Percentiles rank a stretch among this genome's conserved stretches.
These are phyloP conservation scores for Musa schizocarpa DNA, from an alignment of 176 grass and related monocot genomes.

Conservation along the genomic window DNA sequence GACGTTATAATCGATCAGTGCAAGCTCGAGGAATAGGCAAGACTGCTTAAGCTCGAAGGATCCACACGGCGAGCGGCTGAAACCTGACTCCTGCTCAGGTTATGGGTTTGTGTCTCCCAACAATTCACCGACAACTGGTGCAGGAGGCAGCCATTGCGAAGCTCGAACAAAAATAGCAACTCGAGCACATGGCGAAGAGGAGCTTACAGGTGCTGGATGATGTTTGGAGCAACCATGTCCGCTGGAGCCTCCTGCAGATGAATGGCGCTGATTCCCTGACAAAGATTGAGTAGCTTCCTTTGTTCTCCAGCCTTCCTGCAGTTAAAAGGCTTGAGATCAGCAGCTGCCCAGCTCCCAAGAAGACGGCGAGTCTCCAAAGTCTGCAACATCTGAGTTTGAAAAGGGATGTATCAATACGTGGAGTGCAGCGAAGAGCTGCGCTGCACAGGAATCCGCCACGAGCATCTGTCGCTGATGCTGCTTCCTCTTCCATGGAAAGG, in stretches of 20 bases:
- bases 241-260: constrained; percentile 25
- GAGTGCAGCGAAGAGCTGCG: background rate
- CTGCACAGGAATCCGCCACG: too few species aligned
- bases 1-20: constrained; percentile 29
- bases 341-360: constrained; percentile 36
- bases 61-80: constrained; percentile 23
- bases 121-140: constrained; percentile 6
- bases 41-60: constrained; percentile 31
- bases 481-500: background rate
- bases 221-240: constrained; percentile 19
- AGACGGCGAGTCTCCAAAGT: constrained; percentile 11
- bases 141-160: background rate
- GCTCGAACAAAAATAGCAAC: constrained; percentile 5
- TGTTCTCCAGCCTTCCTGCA: constrained; percentile 39
- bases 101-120: background rate
- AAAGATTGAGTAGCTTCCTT: constrained; percentile 34
- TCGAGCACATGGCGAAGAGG: constrained; percentile 7
- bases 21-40: constrained; percentile 31
- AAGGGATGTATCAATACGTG: background rate
- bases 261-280: constrained; percentile 46
- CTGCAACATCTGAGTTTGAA: background rate
- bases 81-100: too few species aligned
- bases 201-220: constrained; percentile 19
- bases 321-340: constrained; percentile 59
- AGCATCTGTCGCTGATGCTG: too few species aligned